Evolutionary conservation across 106 monocot genomes (phyloP), one percentile per base, ranked within the genome.

Genomic region (Dioscorea zingiberensis): DNA sequence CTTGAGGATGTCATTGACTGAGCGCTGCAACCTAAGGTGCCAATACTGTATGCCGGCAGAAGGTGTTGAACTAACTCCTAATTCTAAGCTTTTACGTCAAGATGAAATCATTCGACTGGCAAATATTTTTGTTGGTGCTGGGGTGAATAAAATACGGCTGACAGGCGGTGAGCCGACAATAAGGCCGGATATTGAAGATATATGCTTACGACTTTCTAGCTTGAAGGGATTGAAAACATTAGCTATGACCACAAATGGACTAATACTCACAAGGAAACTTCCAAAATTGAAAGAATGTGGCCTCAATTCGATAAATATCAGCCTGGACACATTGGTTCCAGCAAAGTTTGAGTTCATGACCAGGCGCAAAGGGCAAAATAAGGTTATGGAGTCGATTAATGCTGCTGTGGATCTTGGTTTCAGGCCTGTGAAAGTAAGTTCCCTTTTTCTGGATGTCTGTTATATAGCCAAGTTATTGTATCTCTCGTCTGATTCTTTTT

Each of bases 41-140:
- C 92, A 98, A 18, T 98, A 98, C 59, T 93, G 98, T 67, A 98
- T 98, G 98, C 98, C 98, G 22, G 86, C 84, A 21, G 98, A 98
- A 78, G 98, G 98, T 30, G 93, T 98, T 26, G 93, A 93, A 13
- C 73, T 98, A 13, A 93, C 89, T 16, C 86, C 89, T 14, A 89
- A 12, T 48, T 48, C 77, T 54, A 62, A 89, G 53, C 70, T 98
- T 26, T 69, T 98, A 21, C 79, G 88, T 51, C 74, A 62, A 27
- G 80, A 78, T 22, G 98, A 98, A 70, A 89, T 98, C 44, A 74
- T 89, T 62, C 76, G 92, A n/a, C 45, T 98, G 28, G 86, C 83
- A 49, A 74, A 64, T 62, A 77, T 98, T 56, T 98, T 98, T 69
- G 93, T 93, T 2, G 67, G 72, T 51, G 79, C 89, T 26, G 98